These are phyloP conservation scores for Pleurotus pulmonarius DNA, from an alignment of 768 basidiomycete species.

Conservation along the genomic window DNA sequence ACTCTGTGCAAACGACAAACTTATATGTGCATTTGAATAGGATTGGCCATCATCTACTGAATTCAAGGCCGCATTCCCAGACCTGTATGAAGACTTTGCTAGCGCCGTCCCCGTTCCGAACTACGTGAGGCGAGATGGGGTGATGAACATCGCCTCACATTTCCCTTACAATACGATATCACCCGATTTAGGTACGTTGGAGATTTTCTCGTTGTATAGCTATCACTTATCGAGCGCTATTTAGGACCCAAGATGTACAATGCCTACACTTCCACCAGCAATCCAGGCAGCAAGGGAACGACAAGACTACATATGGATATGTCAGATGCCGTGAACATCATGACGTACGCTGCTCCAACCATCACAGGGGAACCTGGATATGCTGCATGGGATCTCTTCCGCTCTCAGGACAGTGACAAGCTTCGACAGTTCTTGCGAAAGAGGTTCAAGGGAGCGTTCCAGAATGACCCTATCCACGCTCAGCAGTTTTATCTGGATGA, in stretches of 20 bases:
- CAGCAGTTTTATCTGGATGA: conserved; percentile 86
- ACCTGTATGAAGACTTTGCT: conserved; percentile 83
- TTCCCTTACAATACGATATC: conserved; percentile 76
- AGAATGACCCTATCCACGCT: conserved; percentile 85
- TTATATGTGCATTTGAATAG: conserved; percentile 29
- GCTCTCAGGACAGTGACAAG: conserved; percentile 75
- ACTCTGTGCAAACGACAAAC: not conserved
- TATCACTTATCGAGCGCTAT: conserved; percentile 7
- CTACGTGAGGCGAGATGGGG: conserved; percentile 88
- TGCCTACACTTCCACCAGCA: conserved; percentile 71
- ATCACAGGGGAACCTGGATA: conserved; percentile 66
- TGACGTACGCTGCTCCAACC: conserved; percentile 65
- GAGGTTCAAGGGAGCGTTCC: conserved; percentile 50
- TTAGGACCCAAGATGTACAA: conserved; percentile 95
- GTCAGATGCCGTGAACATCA: conserved; percentile 90
- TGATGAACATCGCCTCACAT: conserved; percentile 84
- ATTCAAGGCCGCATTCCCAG: conserved; percentile 80
- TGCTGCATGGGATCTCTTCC: conserved; percentile 91
- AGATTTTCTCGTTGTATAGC: conserved; percentile 13
- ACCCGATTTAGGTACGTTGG: conserved; percentile 69
- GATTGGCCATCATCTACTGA: conserved; percentile 93
- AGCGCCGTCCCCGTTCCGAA: conserved; percentile 82
- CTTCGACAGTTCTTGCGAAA: conserved; percentile 71
- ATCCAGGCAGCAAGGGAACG: conserved; percentile 70
- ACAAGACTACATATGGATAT: conserved; percentile 94